Base-by-base conservation (phyloP, 805 yeast species). In the Monosporozyma aquatica region DNA sequence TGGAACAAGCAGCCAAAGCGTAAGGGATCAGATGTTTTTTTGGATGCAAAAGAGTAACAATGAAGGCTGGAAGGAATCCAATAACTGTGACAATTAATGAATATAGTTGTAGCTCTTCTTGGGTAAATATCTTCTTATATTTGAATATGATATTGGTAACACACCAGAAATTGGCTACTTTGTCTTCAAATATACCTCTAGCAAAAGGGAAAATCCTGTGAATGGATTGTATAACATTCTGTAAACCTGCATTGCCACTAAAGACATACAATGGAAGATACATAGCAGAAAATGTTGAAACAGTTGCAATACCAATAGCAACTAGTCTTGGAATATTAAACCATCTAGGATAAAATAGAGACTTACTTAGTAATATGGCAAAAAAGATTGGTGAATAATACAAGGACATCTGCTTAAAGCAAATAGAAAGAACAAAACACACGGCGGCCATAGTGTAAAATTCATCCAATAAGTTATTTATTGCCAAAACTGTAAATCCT, bases 161-260 rank as follows among this genome's bases (percentile, higher is more conserved):
- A 62, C 97, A 89, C 99, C 99, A 92, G 55, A 92, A 82, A 58
- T 89, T 92, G 30, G 95, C 95, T 13, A 92, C 97, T 59, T 92
- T 92, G 58, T 92, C 97, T 61, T 92, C 98, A 71, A 94, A 92
- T 6, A 92, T 71, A 0, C 98, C 98, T 57, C 97, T 74, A 36
- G 79, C 75, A 51, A 92, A 90, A 1, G 99, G 98, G 61, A 92
- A 92, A 24, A 90, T 80, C 48, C 97, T 73, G 34, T 84, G 94
- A 22, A 62, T 48, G 1, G 82, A 57, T 51, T 78, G 81, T 4
- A 56, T 44, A 1, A 73, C 46, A 29, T 66, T 68, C 2, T 51
- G 45, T 1, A 62, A 14, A 4, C 59, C 4, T 5, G 35, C 58
- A 11, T 70, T 70, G 13, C 70, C 70, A 6, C 75, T 75, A 45